phyloP scores from a whole-genome alignment of 441 rosid genomes.

The Corymbia calophylla region DNA sequence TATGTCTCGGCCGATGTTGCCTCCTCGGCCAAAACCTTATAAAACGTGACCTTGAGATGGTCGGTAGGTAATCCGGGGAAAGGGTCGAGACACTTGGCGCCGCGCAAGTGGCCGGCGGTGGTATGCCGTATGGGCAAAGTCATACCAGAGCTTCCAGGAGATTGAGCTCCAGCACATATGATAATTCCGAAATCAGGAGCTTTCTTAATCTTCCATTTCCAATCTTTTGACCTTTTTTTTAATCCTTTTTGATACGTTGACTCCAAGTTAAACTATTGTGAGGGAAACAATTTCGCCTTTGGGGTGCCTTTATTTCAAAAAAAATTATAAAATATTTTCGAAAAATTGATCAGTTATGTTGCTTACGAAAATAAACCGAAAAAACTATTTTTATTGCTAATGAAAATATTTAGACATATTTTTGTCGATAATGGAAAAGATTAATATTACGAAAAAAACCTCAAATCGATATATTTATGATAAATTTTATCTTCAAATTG shows the following conservation, averaged over 20 bases:
- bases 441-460: no score
- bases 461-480: no score
- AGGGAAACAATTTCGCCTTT: no score
- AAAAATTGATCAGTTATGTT: not conserved
- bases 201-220: not conserved
- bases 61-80: not conserved
- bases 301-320: no score
- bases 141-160: not conserved
- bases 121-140: not conserved
- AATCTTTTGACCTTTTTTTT: not conserved
- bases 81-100: not conserved
- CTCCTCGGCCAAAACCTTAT: no score
- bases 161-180: not conserved
- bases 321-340: not conserved
- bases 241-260: not conserved
- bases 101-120: not conserved
- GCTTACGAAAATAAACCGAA: accelerated
- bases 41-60: not conserved
- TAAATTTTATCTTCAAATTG: no score
- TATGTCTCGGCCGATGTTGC: not conserved
- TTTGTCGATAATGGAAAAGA: not conserved
- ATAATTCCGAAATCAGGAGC: not conserved
- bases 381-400: not conserved
- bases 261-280: not conserved
- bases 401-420: not conserved